Conservation (phyloP, 345 rosid genomes). For the Camelina hispida region DNA sequence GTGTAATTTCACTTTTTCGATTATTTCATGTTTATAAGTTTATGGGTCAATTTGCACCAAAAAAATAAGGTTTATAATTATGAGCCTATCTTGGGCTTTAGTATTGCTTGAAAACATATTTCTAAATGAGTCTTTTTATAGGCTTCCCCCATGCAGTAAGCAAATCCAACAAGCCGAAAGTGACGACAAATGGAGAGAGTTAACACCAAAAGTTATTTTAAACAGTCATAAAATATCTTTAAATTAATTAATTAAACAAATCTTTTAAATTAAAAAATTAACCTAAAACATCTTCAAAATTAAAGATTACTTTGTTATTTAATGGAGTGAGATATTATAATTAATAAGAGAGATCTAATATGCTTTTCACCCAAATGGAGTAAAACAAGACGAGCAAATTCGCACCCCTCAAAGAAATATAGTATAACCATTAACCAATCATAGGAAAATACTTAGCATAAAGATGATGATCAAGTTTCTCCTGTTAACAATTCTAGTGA, state of each 20-base stretch:
- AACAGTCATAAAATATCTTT: too few species aligned
- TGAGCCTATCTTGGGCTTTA: constrained; percentile 7
- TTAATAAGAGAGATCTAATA: neutral
- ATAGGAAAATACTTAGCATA: neutral
- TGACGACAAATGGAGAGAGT: too few species aligned
- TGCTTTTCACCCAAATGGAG: neutral
- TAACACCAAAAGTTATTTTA: too few species aligned
- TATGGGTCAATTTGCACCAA: too few species aligned
- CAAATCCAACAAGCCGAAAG: too few species aligned
- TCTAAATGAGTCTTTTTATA: neutral
- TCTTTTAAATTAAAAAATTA: too few species aligned
- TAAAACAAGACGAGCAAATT: neutral
- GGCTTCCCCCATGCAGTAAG: too few species aligned
- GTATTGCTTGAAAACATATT: neutral
- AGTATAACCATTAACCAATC: neutral
- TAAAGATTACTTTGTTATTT: neutral
- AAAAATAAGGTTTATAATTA: neutral
- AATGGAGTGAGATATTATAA: neutral
- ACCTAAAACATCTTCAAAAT: neutral
- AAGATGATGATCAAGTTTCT: constrained; percentile 15
- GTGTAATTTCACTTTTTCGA: too few species aligned
- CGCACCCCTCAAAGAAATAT: neutral
- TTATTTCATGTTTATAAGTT: constrained; percentile 10
- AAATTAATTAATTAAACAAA: too few species aligned
- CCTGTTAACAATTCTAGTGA: constrained; percentile 4